Base-by-base conservation (phyloP, 208 protist genomes). In the Phytomonas sp. region DNA sequence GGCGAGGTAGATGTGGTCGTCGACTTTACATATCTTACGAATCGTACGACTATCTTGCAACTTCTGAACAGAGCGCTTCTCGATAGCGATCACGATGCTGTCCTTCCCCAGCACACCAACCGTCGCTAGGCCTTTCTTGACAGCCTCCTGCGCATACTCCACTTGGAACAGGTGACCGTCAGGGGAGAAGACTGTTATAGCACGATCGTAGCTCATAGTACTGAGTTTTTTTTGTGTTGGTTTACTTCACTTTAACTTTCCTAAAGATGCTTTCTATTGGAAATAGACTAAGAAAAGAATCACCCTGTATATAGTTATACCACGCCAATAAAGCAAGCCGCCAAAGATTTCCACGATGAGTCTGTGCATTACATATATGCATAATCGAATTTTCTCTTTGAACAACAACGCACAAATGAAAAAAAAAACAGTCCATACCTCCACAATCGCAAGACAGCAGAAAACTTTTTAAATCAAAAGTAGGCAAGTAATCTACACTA, bases 141-240 rank as follows among this genome's bases (percentile, higher is more conserved):
- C 99, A 29, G 99, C 99, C 80, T 99, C 98, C 71, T 99, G 85
- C 31, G 99, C 99, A 80, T 99, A 99, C 84, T 99, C 98, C 15
- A 99, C 99, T 87, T 99, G 99, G 79, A 99, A 99, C 13, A 99
- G 88, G 73, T 99, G 98, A 29, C 99, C 99, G 94, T 99, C 98
- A n/a, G 99, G 99, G 33, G 98, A 99, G 82, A 99, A 99, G 56
- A 99, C 98, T 65, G 98, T 99, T 70, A 99, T 98, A 31, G 99
- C 98, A 69, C 99, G 92, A 83, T 99, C 98, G 93, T 99, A 99
- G 72, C 92, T 96, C 84, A 95, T 95, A 26, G 4, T 68, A 59
- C 7, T 32, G n/a, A 56, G 31, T 53, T 53, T 29, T 66, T 63
- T 65, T 67, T 70, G 11, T 73, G 62, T 80, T 36, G 32, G 67